Conservation (phyloP, 2,329 filamentous ascomycete species). For the Diaporthe aspalathi region DNA sequence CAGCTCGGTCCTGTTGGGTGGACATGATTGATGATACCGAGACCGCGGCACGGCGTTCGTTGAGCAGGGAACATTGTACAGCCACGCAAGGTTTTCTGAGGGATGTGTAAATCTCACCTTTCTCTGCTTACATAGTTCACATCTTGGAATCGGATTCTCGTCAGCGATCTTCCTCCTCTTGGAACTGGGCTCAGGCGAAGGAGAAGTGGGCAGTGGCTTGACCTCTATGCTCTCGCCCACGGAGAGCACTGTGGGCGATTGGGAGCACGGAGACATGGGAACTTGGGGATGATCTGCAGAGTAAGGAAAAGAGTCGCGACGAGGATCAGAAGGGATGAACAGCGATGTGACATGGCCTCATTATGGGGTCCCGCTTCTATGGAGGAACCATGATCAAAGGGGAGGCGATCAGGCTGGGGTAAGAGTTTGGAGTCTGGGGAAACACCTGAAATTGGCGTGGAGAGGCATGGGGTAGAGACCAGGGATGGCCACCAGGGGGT, state of each 20-base stretch:
- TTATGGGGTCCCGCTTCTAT: slow-evolving; percentile 14
- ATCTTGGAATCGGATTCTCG: slow-evolving; percentile 61
- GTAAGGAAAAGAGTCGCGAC: slow-evolving; percentile 4
- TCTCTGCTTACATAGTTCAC: slow-evolving; percentile 83
- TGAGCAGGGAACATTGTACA: neutral
- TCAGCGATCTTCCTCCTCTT: slow-evolving; percentile 46
- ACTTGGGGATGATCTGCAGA: slow-evolving; percentile 31
- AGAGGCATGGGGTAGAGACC: slow-evolving; percentile 11
- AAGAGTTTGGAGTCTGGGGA: slow-evolving; percentile 22
- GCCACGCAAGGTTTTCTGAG: slow-evolving; percentile 14
- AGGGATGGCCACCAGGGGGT: slow-evolving; percentile 16
- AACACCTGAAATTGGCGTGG: slow-evolving; percentile 22
- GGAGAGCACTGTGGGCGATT: slow-evolving; percentile 34
- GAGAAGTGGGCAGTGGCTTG: slow-evolving; percentile 22
- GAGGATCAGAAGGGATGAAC: slow-evolving; percentile 3
- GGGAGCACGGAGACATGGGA: slow-evolving; percentile 34
- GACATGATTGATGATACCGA: neutral
- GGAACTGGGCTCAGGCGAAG: slow-evolving; percentile 38
- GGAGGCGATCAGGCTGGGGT: slow-evolving; percentile 13
- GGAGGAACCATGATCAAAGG: slow-evolving; percentile 16
- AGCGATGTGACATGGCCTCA: slow-evolving; percentile 26
- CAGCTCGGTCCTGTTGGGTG: neutral
- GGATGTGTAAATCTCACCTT: slow-evolving; percentile 64
- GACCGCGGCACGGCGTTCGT: neutral
- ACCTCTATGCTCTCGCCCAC: slow-evolving; percentile 37